Percentiles rank a stretch among this genome's conserved stretches.
Conservation (phyloP, 371 early-diverging fungal genomes). For the Conidiobolus incongruus region DNA sequence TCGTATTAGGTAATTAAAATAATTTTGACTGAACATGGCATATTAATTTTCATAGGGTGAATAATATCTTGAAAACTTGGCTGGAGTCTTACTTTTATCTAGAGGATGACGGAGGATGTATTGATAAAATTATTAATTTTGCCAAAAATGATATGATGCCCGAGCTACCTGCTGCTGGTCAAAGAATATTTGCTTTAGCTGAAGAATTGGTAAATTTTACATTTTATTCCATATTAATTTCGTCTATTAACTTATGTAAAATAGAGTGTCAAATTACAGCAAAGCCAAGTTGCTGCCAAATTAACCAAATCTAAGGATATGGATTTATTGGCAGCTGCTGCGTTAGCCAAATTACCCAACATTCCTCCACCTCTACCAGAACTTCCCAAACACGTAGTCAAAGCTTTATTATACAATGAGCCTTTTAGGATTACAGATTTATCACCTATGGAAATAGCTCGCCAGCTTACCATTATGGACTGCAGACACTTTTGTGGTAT, state of each 20-base stretch:
- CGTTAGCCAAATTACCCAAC: slow-evolving; percentile 6
- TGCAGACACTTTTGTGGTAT: slow-evolving; percentile 27
- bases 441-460: slow-evolving; percentile 46
- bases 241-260: no score
- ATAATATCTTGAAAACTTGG: slow-evolving; percentile 27
- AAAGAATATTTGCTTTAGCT: no score
- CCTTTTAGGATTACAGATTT: slow-evolving; percentile 30
- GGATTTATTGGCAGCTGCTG: slow-evolving; percentile 6
- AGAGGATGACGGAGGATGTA: slow-evolving; percentile 10
- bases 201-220: no score
- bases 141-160: slow-evolving; percentile 3
- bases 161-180: neutral
- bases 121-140: slow-evolving; percentile 9
- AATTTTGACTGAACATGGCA: slow-evolving; percentile 4
- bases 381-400: slow-evolving; percentile 11
- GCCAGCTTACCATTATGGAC: slow-evolving; percentile 52
- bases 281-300: no score
- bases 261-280: no score
- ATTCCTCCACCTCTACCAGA: slow-evolving; percentile 11
- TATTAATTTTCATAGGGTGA: slow-evolving; percentile 7
- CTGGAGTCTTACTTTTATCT: slow-evolving; percentile 19
- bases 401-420: slow-evolving; percentile 2
- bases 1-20: slow-evolving; percentile 8
- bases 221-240: no score
- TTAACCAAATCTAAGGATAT: neutral